Percentiles rank a stretch among this genome's conserved stretches.
Evolutionary conservation across 768 basidiomycete genomes (phyloP).

Genomic region (Boletus tomentosulus): DNA sequence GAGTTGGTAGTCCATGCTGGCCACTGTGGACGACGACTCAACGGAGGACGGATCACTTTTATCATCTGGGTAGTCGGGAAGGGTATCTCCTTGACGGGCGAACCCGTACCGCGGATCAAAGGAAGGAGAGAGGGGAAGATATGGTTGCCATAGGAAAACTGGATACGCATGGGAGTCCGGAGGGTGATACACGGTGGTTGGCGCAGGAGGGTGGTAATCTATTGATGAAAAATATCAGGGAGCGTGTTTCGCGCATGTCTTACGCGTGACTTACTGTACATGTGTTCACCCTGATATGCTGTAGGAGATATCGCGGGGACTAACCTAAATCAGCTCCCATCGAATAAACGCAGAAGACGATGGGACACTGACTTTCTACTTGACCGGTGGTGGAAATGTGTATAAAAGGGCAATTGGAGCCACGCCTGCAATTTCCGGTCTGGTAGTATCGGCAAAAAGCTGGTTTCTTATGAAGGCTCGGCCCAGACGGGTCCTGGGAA

Average conservation of each 20-base stretch:
- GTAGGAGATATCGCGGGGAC: slow-evolving; percentile 8
- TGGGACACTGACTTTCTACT: slow-evolving; percentile 14
- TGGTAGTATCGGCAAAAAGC: slow-evolving; percentile 24
- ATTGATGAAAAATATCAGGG: slow-evolving; percentile 4
- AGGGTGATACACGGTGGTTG: slow-evolving; percentile 20
- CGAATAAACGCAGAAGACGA: neutral
- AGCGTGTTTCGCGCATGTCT: neutral
- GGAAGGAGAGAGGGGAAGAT: slow-evolving; percentile 20
- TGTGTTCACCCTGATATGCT: slow-evolving; percentile 12
- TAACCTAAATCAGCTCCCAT: slow-evolving; percentile 11
- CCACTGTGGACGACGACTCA: slow-evolving; percentile 14
- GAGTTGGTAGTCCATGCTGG: slow-evolving; percentile 10
- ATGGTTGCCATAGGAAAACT: slow-evolving; percentile 29
- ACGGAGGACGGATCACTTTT: slow-evolving; percentile 25
- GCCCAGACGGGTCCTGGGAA: slow-evolving; percentile 1
- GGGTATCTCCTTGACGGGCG: slow-evolving; percentile 5
- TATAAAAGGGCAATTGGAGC: slow-evolving; percentile 24
- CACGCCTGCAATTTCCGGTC: slow-evolving; percentile 25
- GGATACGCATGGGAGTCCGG: slow-evolving; percentile 12
- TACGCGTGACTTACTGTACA: slow-evolving; percentile 15
- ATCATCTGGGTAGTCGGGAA: slow-evolving; percentile 21
- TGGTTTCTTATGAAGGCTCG: slow-evolving; percentile 6
- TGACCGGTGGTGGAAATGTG: slow-evolving; percentile 12
- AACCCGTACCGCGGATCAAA: slow-evolving; percentile 15
- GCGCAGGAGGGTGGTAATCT: slow-evolving; percentile 17